A percentile compares a stretch with the other conserved stretches of the same genome.
These are phyloP conservation scores for Cyphellophora attinorum DNA, from an alignment of 2,329 filamentous ascomycete genomes.

Conservation along the genomic window DNA sequence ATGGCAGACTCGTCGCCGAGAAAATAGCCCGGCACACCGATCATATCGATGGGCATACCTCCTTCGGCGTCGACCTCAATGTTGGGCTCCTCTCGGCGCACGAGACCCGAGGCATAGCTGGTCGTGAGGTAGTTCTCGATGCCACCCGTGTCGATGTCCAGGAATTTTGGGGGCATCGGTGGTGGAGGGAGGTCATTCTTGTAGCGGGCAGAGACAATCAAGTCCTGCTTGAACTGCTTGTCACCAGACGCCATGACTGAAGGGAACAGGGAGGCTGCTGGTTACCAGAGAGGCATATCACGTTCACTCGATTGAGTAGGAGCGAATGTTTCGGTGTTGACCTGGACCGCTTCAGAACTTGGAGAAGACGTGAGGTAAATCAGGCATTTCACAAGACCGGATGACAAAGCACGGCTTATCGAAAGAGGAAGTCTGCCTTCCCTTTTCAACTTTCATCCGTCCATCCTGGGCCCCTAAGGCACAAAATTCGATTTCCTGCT, in stretches of 20 bases:
- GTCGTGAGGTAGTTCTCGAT: conserved; percentile 84
- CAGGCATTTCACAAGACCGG: too few species aligned
- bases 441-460: too few species aligned
- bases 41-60: conserved; percentile 91
- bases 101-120: conserved; percentile 78
- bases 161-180: conserved; percentile 87
- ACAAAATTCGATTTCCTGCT: too few species aligned
- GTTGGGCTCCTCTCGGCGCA: conserved; percentile 84
- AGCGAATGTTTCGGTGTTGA: too few species aligned
- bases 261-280: too few species aligned
- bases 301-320: too few species aligned
- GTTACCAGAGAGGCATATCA: too few species aligned
- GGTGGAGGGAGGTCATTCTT: conserved; percentile 92
- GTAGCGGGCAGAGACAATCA: conserved; percentile 91
- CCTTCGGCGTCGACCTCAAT: conserved; percentile 96
- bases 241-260: conserved; percentile 1
- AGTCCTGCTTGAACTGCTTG: conserved; percentile 69
- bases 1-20: conserved; percentile 91
- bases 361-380: too few species aligned
- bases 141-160: conserved; percentile 92
- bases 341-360: too few species aligned
- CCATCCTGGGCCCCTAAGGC: too few species aligned
- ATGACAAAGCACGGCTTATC: too few species aligned
- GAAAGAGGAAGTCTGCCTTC: too few species aligned
- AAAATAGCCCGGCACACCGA: conserved; percentile 90